Conservation (phyloP, 2,329 filamentous ascomycete species). For the Cladophialophora yegresii region DNA sequence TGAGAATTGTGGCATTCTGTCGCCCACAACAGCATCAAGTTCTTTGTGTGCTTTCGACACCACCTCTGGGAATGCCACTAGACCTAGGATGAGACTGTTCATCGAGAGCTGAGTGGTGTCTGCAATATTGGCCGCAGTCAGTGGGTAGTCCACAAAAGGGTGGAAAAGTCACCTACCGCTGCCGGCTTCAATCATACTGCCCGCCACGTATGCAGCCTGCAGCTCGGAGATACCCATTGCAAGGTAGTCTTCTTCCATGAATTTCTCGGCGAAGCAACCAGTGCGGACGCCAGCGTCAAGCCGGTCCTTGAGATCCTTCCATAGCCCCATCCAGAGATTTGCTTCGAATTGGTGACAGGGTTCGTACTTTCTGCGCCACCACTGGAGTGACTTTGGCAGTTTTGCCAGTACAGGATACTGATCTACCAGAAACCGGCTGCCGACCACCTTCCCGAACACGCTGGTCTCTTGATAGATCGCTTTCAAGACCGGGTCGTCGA, state of each 20-base stretch:
- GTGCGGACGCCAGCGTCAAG: neutral
- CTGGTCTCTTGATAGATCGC: conserved; percentile 9
- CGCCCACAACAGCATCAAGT: conserved; percentile 4
- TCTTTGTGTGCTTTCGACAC: conserved; percentile 3
- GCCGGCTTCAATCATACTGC: conserved; percentile 32
- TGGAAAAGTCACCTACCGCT: conserved; percentile 19
- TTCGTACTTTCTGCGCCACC: conserved; percentile 17
- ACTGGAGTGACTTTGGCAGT: conserved; percentile 24
- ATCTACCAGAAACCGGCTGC: conserved; percentile 21
- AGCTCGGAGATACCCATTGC: conserved; percentile 42
- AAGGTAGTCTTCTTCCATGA: conserved; percentile 27
- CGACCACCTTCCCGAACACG: conserved; percentile 5
- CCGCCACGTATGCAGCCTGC: conserved; percentile 42
- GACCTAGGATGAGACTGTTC: conserved; percentile 6
- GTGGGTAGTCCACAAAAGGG: conserved; percentile 33
- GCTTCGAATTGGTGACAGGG: conserved; percentile 7
- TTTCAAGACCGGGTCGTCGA: conserved; percentile 15
- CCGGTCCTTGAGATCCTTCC: conserved; percentile 3
- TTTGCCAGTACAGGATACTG: conserved; percentile 25
- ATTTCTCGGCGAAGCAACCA: conserved; percentile 19
- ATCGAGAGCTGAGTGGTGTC: conserved; percentile 38
- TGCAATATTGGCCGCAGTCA: conserved; percentile 36
- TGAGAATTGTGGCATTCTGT: conserved; percentile 39
- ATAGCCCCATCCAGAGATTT: conserved; percentile 5
- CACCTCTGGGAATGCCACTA: conserved; percentile 1